A percentile compares a stretch with the other conserved stretches of the same genome.
Evolutionary conservation across 805 yeast genomes (phyloP).

Genomic region (Barnettozyma botsteinii): DNA sequence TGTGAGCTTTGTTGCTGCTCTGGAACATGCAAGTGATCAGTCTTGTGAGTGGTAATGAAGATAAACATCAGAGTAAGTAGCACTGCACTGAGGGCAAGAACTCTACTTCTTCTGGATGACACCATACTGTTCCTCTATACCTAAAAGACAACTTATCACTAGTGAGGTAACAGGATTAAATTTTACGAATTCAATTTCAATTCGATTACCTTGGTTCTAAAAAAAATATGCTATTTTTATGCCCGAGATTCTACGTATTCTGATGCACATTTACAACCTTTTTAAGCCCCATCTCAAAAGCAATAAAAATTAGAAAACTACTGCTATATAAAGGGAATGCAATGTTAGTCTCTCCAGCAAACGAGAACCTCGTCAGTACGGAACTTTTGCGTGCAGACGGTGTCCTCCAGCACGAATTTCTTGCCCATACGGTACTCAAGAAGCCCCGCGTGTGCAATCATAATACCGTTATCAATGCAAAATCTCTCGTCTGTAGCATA

Average conservation of each 20-base stretch:
- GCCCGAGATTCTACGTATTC: background rate
- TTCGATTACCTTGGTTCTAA: no score
- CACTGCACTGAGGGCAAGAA: slow-evolving; percentile 37
- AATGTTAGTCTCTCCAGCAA: slow-evolving; percentile 81
- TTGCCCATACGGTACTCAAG: slow-evolving; percentile 80
- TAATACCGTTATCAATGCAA: slow-evolving; percentile 96
- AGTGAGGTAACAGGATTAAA: background rate
- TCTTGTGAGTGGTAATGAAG: slow-evolving; percentile 27
- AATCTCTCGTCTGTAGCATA: slow-evolving; percentile 95
- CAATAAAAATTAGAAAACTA: no score
- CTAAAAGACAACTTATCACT: background rate
- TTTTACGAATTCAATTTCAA: no score
- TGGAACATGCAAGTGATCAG: slow-evolving; percentile 1
- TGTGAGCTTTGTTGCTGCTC: background rate
- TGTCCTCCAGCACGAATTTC: slow-evolving; percentile 47
- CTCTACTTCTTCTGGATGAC: slow-evolving; percentile 33
- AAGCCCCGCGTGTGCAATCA: slow-evolving; percentile 98
- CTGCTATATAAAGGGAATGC: no score
- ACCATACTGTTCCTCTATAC: background rate
- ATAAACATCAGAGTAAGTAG: slow-evolving; percentile 33
- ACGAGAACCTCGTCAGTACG: slow-evolving; percentile 92
- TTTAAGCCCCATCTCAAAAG: no score
- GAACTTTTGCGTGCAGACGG: slow-evolving; percentile 89
- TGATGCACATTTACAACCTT: no score
- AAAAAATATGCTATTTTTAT: no score